A percentile compares a stretch with the other conserved stretches of the same genome.
These are phyloP conservation scores for Diaporthe ilicicola DNA, from an alignment of 2,329 filamentous ascomycete genomes.

Conservation along the genomic window DNA sequence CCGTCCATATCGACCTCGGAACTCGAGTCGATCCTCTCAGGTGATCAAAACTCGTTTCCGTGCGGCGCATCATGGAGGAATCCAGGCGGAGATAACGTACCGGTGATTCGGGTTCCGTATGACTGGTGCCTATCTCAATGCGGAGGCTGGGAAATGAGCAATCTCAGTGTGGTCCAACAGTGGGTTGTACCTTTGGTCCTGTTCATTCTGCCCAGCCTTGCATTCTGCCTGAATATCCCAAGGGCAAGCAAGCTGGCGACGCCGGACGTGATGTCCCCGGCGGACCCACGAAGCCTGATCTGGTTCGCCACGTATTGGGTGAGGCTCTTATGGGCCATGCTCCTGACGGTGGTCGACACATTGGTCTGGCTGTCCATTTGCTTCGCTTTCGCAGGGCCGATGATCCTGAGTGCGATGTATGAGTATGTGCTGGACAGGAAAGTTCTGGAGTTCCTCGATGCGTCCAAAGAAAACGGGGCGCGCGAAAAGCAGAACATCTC, in stretches of 20 bases:
- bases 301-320: constrained; percentile 32
- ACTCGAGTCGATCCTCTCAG: constrained; percentile 24
- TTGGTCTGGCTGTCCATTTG: constrained; percentile 40
- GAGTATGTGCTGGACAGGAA: constrained; percentile 41
- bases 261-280: constrained; percentile 32
- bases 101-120: constrained; percentile 36
- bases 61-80: constrained; percentile 37
- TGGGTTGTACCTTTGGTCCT: constrained; percentile 40
- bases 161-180: constrained; percentile 36
- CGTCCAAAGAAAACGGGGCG: not conserved
- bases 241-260: constrained; percentile 37
- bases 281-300: constrained; percentile 33
- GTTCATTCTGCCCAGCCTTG: constrained; percentile 40
- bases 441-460: constrained; percentile 36
- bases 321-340: constrained; percentile 31
- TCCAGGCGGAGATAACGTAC: constrained; percentile 26
- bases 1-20: constrained; percentile 29
- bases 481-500: not conserved
- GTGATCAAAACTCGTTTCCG: constrained; percentile 35
- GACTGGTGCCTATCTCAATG: constrained; percentile 35
- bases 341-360: constrained; percentile 38
- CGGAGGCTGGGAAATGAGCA: constrained; percentile 38
- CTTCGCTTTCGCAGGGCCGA: constrained; percentile 42
- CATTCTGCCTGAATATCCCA: constrained; percentile 41
- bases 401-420: constrained; percentile 42